phyloP scores from a whole-genome alignment of 2,329 filamentous ascomycete species.

The Penicillium brasilianum region DNA sequence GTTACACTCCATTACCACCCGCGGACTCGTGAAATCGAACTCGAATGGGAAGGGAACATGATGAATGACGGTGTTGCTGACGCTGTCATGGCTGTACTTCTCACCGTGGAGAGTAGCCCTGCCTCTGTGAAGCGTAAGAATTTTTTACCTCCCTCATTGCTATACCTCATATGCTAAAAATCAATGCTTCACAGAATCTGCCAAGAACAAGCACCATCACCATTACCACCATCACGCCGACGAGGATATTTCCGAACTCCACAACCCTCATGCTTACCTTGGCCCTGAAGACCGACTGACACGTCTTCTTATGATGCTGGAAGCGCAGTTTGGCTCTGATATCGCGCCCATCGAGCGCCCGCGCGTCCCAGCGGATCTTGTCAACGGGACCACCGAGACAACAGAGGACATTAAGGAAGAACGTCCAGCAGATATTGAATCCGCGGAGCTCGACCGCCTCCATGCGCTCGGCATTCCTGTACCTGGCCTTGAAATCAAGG shows the following conservation, averaged over 20 bases:
- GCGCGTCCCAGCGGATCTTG: slow-evolving; percentile 48
- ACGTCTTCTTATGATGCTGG: slow-evolving; percentile 91
- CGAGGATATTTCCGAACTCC: slow-evolving; percentile 48
- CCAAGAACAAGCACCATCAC: slow-evolving; percentile 63
- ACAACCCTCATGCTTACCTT: slow-evolving; percentile 76
- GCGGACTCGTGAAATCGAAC: slow-evolving; percentile 75
- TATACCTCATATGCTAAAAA: slow-evolving; percentile 24
- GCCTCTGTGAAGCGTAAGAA: slow-evolving; percentile 86
- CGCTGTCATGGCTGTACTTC: slow-evolving; percentile 88
- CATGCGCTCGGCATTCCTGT: slow-evolving; percentile 87
- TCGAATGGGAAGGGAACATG: slow-evolving; percentile 98
- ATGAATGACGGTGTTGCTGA: slow-evolving; percentile 98
- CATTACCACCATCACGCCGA: slow-evolving; percentile 48
- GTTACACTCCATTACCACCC: slow-evolving; percentile 78
- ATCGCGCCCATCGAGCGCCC: slow-evolving; percentile 75
- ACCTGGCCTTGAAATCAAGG: slow-evolving; percentile 82
- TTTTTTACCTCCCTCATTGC: slow-evolving; percentile 19
- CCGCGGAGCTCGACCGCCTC: slow-evolving; percentile 74
- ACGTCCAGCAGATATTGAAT: slow-evolving; percentile 60
- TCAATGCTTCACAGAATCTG: slow-evolving; percentile 54
- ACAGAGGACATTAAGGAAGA: slow-evolving; percentile 45
- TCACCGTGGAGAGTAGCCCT: slow-evolving; percentile 90
- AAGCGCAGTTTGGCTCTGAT: slow-evolving; percentile 92
- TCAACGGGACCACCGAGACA: slow-evolving; percentile 24
- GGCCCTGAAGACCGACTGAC: slow-evolving; percentile 77